Evolutionary conservation across 1,284 basidiomycete genomes (phyloP).

Genomic region (Agaricales sp.): DNA sequence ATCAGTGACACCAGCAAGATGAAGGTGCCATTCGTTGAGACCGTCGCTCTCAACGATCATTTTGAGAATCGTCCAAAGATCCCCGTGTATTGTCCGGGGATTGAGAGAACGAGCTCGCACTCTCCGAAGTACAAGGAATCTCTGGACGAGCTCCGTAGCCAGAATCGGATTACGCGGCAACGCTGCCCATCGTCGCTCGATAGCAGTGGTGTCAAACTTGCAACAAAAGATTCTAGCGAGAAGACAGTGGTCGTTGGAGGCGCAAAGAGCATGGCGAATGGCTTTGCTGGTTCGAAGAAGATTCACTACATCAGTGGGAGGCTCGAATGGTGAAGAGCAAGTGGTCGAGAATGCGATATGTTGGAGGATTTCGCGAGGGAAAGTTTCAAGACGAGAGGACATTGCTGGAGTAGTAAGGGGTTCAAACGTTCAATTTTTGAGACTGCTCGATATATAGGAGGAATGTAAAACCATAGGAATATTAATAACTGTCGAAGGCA

Average conservation of each 20-base stretch:
- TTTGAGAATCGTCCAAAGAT: slow-evolving; percentile 39
- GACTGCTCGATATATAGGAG: neutral
- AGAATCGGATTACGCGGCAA: slow-evolving; percentile 28
- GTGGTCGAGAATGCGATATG: slow-evolving; percentile 36
- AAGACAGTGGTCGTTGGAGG: slow-evolving; percentile 38
- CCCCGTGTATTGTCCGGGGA: slow-evolving; percentile 20
- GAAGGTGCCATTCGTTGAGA: slow-evolving; percentile 32
- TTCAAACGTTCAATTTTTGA: no score
- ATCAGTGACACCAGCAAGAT: slow-evolving; percentile 22
- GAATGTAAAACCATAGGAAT: neutral
- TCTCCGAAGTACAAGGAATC: slow-evolving; percentile 23
- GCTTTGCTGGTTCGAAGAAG: slow-evolving; percentile 19
- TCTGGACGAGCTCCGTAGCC: slow-evolving; percentile 27
- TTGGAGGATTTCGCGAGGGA: slow-evolving; percentile 42
- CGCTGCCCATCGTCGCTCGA: slow-evolving; percentile 22
- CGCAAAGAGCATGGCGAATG: slow-evolving; percentile 24
- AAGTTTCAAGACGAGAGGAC: slow-evolving; percentile 30
- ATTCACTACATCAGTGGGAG: slow-evolving; percentile 32
- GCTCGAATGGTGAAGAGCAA: slow-evolving; percentile 22
- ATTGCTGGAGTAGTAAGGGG: slow-evolving; percentile 23
- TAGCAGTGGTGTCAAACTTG: slow-evolving; percentile 39
- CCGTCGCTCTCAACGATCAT: slow-evolving; percentile 40
- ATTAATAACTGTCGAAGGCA: no score
- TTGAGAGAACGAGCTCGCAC: slow-evolving; percentile 26
- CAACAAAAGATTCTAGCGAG: slow-evolving; percentile 50